Evolutionary conservation across 768 basidiomycete species (phyloP).

Genomic region (Mycena leptocephala): DNA sequence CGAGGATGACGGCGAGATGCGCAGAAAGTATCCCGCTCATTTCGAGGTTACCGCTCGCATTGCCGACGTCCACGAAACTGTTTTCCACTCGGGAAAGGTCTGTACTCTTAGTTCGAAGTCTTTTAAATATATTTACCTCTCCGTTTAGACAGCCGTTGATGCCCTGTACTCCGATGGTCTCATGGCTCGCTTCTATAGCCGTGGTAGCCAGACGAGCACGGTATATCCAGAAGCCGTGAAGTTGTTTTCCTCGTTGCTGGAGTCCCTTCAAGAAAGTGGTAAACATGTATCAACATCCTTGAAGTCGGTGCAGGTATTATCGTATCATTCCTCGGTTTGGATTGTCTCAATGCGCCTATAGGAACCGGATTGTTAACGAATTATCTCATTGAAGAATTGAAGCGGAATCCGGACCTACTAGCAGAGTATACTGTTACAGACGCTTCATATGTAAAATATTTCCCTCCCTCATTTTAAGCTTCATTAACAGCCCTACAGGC

Average conservation of each 20-base stretch:
- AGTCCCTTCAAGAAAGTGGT: neutral
- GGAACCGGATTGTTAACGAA: neutral
- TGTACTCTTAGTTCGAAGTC: neutral
- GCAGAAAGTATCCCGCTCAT: neutral
- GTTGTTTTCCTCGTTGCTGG: neutral
- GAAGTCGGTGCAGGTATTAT: conserved; percentile 19
- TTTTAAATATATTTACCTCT: neutral
- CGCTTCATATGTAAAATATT: neutral
- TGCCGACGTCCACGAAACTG: neutral
- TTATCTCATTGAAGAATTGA: neutral
- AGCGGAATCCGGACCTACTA: neutral
- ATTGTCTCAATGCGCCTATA: neutral
- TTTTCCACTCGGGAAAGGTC: neutral
- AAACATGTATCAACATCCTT: conserved; percentile 6
- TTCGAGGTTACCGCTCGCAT: conserved; percentile 14
- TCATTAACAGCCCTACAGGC: neutral
- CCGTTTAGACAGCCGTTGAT: too few relatives aligned
- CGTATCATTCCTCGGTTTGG: neutral
- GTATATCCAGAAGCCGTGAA: neutral
- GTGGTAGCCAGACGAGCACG: neutral
- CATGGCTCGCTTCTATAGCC: neutral
- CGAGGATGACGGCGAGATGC: neutral
- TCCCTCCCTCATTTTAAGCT: neutral
- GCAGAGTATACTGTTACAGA: conserved; percentile 21
- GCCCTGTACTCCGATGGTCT: conserved; percentile 15